phyloP scores from a whole-genome alignment of 2,329 filamentous ascomycete species.

The Scopulariopsis brevicaulis region DNA sequence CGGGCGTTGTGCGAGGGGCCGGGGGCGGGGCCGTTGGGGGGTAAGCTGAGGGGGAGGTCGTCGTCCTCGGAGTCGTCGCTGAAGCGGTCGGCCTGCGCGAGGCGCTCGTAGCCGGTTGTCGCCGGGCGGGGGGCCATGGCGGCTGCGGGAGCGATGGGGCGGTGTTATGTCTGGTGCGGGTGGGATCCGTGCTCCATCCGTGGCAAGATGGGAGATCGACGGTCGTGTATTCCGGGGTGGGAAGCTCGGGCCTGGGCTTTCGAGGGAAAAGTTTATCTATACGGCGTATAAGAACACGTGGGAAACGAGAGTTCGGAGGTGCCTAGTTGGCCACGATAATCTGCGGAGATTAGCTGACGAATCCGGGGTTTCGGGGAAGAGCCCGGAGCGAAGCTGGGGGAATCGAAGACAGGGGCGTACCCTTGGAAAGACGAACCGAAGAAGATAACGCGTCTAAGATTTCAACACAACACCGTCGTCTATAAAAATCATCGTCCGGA shows the following conservation, averaged over 20 bases:
- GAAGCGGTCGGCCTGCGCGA: conserved; percentile 69
- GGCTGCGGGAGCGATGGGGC: background rate
- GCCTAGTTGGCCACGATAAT: background rate
- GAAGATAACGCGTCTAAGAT: background rate
- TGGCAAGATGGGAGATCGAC: background rate
- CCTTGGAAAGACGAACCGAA: background rate
- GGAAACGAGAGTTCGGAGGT: background rate
- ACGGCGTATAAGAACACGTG: background rate
- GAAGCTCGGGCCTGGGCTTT: background rate
- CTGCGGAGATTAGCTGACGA: background rate
- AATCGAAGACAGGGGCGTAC: background rate
- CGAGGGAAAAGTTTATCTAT: background rate
- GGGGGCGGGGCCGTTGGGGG: conserved; percentile 35
- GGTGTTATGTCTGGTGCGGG: background rate
- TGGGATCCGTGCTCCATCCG: background rate
- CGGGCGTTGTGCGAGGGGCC: conserved; percentile 47
- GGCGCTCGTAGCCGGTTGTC: conserved; percentile 74
- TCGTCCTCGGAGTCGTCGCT: conserved; percentile 62
- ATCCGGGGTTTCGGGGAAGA: background rate
- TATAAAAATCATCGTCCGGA: background rate
- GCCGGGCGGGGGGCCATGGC: conserved; percentile 60
- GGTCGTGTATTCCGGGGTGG: background rate
- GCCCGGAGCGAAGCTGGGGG: background rate
- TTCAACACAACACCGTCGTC: background rate
- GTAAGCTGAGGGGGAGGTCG: conserved; percentile 30